Evolutionary conservation across 2,329 filamentous ascomycete species (phyloP), one percentile per base, ranked within the genome.

Genomic region (Pseudogymnoascus sp.): DNA sequence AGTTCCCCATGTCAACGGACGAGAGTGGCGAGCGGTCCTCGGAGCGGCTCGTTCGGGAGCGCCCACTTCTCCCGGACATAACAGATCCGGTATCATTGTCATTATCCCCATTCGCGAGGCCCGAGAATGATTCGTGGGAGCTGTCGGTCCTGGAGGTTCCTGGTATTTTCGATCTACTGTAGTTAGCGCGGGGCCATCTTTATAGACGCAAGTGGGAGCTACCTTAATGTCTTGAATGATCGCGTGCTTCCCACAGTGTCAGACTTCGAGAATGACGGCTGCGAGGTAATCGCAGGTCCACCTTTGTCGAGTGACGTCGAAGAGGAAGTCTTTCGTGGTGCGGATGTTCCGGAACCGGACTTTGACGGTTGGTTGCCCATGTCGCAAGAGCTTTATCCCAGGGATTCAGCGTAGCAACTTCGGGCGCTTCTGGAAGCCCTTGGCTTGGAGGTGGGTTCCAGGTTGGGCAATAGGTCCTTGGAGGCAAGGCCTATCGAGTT

Each of bases 211-310:
- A 28, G 47, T 54, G 16, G 47, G 16, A 20, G 9, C 9, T 54
- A 54, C 47, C 47, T 84, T 67, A 97, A 83, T 7, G 86, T 88
- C 67, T 90, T 86, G 74, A 97, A 86, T 4, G 92, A 97, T 66
- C 92, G 88, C 33, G 88, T 85, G 6, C 92, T 97, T 67, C 96
- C 92, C 73, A 92, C 93, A 28, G 93, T 97, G 72, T 97, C 93
- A 61, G 92, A 91, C 73, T 89, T 88, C 76, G 87, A 89, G 73
- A 97, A 93, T 28, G 93, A 96, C 28, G 92, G 93, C 74, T 94
- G 96, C 30, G 90, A 89, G 74, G 91, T 88, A 63, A 97, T 78
- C 64, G 64, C 66, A 33, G 70, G 66, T 36, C 61, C 59, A 28
- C 61, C 64, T 60, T 63, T 68, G 39, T 70, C 67, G 12, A 71